A percentile compares a stretch with the other conserved stretches of the same genome.
phyloP scores from a whole-genome alignment of 139 green algal genomes.

The Coccomyxa sp. region DNA sequence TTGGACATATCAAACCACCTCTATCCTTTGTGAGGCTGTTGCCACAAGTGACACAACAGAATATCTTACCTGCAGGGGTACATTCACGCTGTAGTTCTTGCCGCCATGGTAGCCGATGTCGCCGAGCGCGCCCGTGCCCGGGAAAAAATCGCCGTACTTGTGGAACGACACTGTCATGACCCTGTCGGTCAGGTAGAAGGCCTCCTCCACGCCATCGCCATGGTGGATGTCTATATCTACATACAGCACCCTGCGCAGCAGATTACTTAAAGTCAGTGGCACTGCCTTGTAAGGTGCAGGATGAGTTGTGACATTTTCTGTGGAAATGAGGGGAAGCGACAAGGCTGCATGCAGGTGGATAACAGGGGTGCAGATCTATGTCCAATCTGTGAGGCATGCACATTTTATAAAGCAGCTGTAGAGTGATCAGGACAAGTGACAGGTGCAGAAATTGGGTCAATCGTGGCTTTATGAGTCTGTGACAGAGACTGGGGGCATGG shows the following conservation, averaged over 20 bases:
- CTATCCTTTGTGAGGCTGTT: too few species aligned
- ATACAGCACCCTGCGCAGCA: slow-evolving; percentile 68
- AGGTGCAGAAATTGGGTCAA: too few species aligned
- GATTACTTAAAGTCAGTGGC: background rate
- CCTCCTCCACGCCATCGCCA: slow-evolving; percentile 98
- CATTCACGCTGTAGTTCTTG: slow-evolving; percentile 91
- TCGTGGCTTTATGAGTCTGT: background rate
- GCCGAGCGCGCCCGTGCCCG: slow-evolving; percentile 73
- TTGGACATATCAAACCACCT: too few species aligned
- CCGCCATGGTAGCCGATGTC: slow-evolving; percentile 76
- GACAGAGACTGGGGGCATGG: background rate
- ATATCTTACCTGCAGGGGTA: slow-evolving; percentile 85
- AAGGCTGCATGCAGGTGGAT: background rate
- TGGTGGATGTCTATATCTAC: slow-evolving; percentile 98
- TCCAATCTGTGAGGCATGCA: too few species aligned
- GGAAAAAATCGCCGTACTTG: slow-evolving; percentile 99
- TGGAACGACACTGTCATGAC: slow-evolving; percentile 81
- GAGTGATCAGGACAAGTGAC: too few species aligned
- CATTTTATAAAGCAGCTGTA: too few species aligned
- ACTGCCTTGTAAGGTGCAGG: too few species aligned
- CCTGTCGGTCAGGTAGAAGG: slow-evolving; percentile 96
- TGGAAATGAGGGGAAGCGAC: background rate
- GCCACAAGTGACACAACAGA: too few species aligned
- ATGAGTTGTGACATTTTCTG: background rate
- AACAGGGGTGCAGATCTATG: too few species aligned